A percentile compares a stretch with the other conserved stretches of the same genome.
phyloP scores from a whole-genome alignment of 495 filamentous ascomycete species.

The Neurospora sp. region DNA sequence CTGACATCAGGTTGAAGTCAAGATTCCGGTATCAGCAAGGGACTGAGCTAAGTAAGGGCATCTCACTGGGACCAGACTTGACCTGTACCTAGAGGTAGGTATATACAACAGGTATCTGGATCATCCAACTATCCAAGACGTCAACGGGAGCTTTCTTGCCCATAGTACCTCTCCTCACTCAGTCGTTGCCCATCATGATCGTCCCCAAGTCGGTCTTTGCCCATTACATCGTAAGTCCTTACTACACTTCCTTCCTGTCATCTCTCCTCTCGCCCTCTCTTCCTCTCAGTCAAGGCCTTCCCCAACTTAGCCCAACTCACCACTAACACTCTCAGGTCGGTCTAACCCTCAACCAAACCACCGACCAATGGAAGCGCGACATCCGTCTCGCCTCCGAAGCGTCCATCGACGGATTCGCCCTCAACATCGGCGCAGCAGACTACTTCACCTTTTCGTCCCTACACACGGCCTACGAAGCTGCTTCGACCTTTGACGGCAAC shows the following conservation, averaged over 20 bases:
- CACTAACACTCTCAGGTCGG: conserved; percentile 17
- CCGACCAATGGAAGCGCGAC: conserved; percentile 45
- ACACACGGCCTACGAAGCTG: conserved; percentile 36
- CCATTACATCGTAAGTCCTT: conserved; percentile 25
- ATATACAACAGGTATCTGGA: no score
- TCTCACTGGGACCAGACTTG: no score
- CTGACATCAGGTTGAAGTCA: no score
- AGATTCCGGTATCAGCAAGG: no score
- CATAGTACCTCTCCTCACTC: background rate
- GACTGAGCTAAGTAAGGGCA: no score
- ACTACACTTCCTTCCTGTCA: background rate
- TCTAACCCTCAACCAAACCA: conserved; percentile 28
- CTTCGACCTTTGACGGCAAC: background rate
- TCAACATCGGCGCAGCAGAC: conserved; percentile 49
- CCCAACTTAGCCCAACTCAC: background rate
- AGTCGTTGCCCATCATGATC: background rate
- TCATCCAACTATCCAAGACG: background rate
- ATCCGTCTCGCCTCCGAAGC: conserved; percentile 46
- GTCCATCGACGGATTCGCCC: conserved; percentile 56
- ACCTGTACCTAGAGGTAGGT: no score
- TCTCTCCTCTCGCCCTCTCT: background rate
- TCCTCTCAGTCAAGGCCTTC: no score
- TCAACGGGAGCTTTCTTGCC: background rate
- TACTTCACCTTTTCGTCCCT: conserved; percentile 36
- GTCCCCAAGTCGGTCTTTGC: conserved; percentile 26